Base-by-base conservation (phyloP, 306 rosid species). In the Psophocarpus tetragonolobus region DNA sequence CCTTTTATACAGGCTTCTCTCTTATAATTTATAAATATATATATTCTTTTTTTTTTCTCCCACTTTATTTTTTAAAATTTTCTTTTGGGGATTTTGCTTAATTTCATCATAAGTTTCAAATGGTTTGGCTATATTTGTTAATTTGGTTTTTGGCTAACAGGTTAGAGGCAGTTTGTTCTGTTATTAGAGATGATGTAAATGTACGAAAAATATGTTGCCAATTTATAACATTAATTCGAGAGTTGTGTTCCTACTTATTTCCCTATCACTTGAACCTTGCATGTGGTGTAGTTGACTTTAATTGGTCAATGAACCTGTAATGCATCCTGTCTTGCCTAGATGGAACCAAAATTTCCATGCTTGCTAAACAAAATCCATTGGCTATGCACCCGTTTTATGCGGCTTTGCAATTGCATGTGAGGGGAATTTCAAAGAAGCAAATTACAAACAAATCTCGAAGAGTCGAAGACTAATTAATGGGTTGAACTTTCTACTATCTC, bases 381-480 rank as follows among this genome's bases (percentile, higher is more conserved):
- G 68, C 74, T 54, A 51, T 60, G 74, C 47, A 39, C 42, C 81
- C 84, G 74, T 63, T 23, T 29, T 54, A 68, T 24, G 73, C 58
- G 91, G 84, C 8, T 44, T 75, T 74, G 87, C 89, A 86, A 38
- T 75, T 74, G 87, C 89, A 86, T 84, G 86, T 87, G 96, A 74
- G 83, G 21, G 65, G 26, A 51, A 73, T 82, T 72, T 66, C 63
- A 76, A 70, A 61, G 51, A 77, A 77, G 68, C 68, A 57, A 50
- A 42, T 12, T 53, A 57, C 50, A 64, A 76, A 70, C 60, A 79
- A 44, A 82, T 61, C 80, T 38, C 36, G 27, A 79, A 29, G 65
- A 77, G 78, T 38, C 36, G 27, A 79, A 29, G 65, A 77, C 69
- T 62, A 41, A 39, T n/a, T n/a, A n/a, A 58, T 58, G 63, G 63